Percentiles rank a stretch among this genome's conserved stretches.
Evolutionary conservation across 1,284 basidiomycete species (phyloP).

Genomic region (Ustilago sp.): DNA sequence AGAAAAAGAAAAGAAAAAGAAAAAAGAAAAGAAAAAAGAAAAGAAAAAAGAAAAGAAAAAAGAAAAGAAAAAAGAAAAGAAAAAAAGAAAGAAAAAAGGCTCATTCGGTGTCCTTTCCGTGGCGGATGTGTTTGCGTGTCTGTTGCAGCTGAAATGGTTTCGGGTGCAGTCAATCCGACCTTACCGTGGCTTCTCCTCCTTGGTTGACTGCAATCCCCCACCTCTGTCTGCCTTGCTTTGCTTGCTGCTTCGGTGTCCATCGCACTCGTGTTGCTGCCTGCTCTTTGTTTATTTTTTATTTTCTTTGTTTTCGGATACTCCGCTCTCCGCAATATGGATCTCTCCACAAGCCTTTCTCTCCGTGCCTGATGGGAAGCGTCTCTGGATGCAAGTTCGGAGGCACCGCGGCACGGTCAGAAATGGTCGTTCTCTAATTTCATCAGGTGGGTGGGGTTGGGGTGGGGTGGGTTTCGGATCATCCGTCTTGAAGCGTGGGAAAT

Average conservation of each 20-base stretch:
- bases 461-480: not conserved
- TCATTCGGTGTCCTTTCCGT: no score
- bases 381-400: not conserved
- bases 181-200: not conserved
- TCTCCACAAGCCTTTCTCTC: not conserved
- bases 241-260: not conserved
- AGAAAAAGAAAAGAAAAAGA: no score
- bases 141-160: not conserved
- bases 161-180: constrained; percentile 9
- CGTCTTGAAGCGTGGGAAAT: not conserved
- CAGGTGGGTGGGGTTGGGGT: not conserved
- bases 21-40: no score
- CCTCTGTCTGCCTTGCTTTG: not conserved
- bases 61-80: no score
- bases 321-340: not conserved
- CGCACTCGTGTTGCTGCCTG: not conserved
- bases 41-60: no score
- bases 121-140: no score
- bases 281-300: not conserved
- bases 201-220: constrained; percentile 5
- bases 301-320: not conserved
- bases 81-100: no score
- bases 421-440: no score
- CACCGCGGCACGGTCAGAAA: not conserved
- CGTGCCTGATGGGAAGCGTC: not conserved